Base-by-base conservation (phyloP, 768 basidiomycete species). In the Pisolithus tinctorius region DNA sequence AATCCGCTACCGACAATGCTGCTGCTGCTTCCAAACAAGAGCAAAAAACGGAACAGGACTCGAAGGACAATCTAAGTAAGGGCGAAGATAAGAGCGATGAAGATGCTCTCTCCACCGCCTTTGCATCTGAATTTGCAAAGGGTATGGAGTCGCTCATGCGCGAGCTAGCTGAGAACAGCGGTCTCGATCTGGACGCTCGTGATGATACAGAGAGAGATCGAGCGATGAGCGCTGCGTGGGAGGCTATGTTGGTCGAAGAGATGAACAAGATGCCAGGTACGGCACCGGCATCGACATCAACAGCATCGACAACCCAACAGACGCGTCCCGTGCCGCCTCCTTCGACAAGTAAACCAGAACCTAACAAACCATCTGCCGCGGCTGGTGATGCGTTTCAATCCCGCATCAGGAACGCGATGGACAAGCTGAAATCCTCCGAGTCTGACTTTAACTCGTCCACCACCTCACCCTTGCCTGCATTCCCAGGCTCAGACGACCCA, bases 341-440 rank as follows among this genome's bases (percentile, higher is more conserved):
- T 34, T 34, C 34, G 34, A 34, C 34, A 11, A 34, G 34, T 14
- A 34, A 13, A 34, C 2, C 11, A 5, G 34, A 11, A 34, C 34
- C 34, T 4, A 14, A 13, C 13, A 34, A 34, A 13, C 34, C 11
- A 34, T 14, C 34, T 34, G 34, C 34, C 5, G 3, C 34, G 34
- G 11, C 34, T 11, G 13, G 34, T 5, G 34, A 34, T 13, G 34
- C 13, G 34, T 34, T 34, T 13, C 34, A 34, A 14, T 34, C 34
- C 2, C 34, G 34, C 34, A 34, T 34, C 14, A 11, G 34, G 53
- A 77, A 82, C 59, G 79, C 91, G 6, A 82, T 89, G 81, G 77
- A 83, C 38, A 86, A 86, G 65, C 66, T 91, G 53, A 83, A 79
- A 61, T 77, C 82, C 63, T 83, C 79, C 56, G 86, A 91, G 53